Conservation (phyloP, 805 yeast genomes). For the Sugiyamaella boreocaroliniensis region DNA sequence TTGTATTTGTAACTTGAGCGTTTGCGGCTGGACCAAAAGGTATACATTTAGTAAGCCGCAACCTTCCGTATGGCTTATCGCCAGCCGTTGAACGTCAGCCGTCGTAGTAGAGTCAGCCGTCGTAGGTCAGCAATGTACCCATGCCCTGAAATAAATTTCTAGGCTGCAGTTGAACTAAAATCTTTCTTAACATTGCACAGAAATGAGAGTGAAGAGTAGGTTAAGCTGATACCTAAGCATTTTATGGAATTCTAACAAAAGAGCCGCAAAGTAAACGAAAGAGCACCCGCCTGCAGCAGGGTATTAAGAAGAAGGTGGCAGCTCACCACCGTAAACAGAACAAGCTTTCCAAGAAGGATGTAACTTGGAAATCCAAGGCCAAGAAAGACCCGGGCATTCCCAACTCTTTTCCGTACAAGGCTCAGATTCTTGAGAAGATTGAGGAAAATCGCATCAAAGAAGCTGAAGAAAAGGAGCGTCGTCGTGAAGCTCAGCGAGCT, state of each 20-base stretch:
- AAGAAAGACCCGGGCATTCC: constrained; percentile 95
- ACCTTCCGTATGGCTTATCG: too few species aligned
- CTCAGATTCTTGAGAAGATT: constrained; percentile 55
- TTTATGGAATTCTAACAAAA: not conserved
- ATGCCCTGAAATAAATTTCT: not conserved
- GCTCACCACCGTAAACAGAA: constrained; percentile 84
- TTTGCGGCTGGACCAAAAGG: too few species aligned
- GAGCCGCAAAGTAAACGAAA: constrained; percentile 60
- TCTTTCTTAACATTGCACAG: not conserved
- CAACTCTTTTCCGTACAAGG: constrained; percentile 89
- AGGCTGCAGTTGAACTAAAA: not conserved
- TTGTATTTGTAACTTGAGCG: too few species aligned
- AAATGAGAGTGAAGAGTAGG: constrained; percentile 18
- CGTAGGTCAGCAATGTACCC: too few species aligned
- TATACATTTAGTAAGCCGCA: too few species aligned
- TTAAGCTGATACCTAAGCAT: not conserved
- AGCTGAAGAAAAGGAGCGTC: constrained; percentile 34
- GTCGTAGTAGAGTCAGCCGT: too few species aligned
- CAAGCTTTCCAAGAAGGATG: constrained; percentile 78
- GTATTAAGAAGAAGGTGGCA: constrained; percentile 90
- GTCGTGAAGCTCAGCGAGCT: constrained; percentile 31
- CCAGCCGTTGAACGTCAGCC: not conserved
- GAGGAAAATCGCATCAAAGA: constrained; percentile 44
- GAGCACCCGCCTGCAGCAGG: constrained; percentile 91
- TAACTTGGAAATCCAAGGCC: constrained; percentile 82